Evolutionary conservation across 345 rosid species (phyloP), one percentile per base, ranked within the genome.

Genomic region (Barbarea vulgaris): DNA sequence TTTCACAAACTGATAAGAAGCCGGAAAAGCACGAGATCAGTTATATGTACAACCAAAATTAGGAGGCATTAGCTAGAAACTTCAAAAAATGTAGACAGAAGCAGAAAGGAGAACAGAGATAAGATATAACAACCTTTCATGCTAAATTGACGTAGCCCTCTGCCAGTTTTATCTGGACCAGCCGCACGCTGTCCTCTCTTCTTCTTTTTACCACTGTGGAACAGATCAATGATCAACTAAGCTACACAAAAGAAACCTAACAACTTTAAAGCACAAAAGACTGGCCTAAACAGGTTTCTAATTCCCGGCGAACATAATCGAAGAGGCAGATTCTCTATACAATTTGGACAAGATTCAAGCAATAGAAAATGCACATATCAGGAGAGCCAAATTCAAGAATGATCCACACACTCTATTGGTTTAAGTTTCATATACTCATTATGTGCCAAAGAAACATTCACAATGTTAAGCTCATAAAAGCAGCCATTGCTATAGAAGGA

Each of bases 81-180:
- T 24, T 14, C 4, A 19, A 47, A 4, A n/a, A 39, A 2, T 3
- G 42, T 8, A 18, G 10, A 51, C n/a, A n/a, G n/a, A n/a, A n/a
- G n/a, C n/a, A 37, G 18, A 68, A 56, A 21, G 64, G 58, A 69
- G 44, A 63, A 22, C 7, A 58, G 53, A 48, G 52, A 77, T 25
- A 28, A 52, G 44, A 14, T 44, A n/a, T 41, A 68, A 66, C 44
- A 48, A 96, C 99, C 99, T 93, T 93, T 93, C 97, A 96, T 87
- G 85, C 99, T 96, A 81, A 96, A 96, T 60, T 96, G 99, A 30
- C 99, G 99, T 37, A 96, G 93, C 48, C 99, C 99, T 88, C 98
- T 87, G 11, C 98, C 98, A 75, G 79, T 89, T 84, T 96, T 96
- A 84, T 96, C 99, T 48, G 93, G 89, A 52, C 93, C 97, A 70